These are phyloP conservation scores for Cyclocybe aegerita DNA, from an alignment of 768 basidiomycete genomes.

Conservation along the genomic window DNA sequence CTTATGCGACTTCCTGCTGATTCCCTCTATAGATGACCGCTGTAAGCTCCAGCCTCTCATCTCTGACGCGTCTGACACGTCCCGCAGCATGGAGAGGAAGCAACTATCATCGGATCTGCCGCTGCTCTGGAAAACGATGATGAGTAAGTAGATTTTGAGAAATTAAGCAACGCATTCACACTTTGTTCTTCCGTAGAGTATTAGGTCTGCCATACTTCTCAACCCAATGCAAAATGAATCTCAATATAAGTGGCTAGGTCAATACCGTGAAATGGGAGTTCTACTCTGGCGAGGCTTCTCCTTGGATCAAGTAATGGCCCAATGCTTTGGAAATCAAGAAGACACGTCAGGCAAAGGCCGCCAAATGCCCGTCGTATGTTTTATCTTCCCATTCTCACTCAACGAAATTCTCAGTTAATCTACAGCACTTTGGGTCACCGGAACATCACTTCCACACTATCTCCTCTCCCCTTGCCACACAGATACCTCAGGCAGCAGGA, in stretches of 20 bases:
- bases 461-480: slow-evolving; percentile 90
- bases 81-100: slow-evolving; percentile 83
- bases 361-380: slow-evolving; percentile 88
- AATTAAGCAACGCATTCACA: not conserved
- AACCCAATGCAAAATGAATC: not conserved
- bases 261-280: slow-evolving; percentile 93
- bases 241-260: slow-evolving; percentile 43
- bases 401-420: slow-evolving; percentile 8
- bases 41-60: slow-evolving; percentile 40
- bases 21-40: slow-evolving; percentile 66
- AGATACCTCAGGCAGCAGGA: slow-evolving; percentile 93
- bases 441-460: slow-evolving; percentile 91
- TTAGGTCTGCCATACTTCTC: slow-evolving; percentile 48
- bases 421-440: slow-evolving; percentile 81
- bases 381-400: not conserved
- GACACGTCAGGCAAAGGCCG: slow-evolving; percentile 82
- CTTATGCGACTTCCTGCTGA: not conserved
- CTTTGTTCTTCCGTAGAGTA: slow-evolving; percentile 45
- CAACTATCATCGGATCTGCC: slow-evolving; percentile 84
- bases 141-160: slow-evolving; percentile 55
- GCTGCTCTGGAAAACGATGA: slow-evolving; percentile 81
- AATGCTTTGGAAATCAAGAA: slow-evolving; percentile 86
- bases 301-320: slow-evolving; percentile 81
- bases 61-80: not conserved
- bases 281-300: slow-evolving; percentile 85